Evolutionary conservation across 441 rosid species (phyloP), one percentile per base, ranked within the genome.

Genomic region (Corymbia calophylla): DNA sequence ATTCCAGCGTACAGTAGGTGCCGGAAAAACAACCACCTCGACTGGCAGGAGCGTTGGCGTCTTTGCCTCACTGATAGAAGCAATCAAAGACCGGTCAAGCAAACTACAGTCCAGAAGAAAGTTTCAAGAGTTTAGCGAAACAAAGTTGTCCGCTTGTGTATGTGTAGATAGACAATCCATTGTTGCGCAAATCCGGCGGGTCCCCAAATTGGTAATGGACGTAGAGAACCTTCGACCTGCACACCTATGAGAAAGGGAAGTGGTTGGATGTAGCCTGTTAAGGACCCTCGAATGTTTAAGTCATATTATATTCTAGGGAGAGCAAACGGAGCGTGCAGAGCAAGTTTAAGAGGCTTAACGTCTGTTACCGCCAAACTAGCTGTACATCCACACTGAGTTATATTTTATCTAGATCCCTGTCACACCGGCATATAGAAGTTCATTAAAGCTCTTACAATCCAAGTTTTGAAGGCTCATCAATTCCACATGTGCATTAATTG

Each of bases 341-440:
- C 77, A 31, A 31, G 23, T 66, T 10, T 19, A 66, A 66, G 18
- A 5, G 10, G 77, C 23, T 66, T 44, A 11, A 31, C 7, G 14
- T 31, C 77, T 17, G 17, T 66, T 39, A 0, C 49, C 9, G n/a
- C 29, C 9, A 0, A 3, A 4, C 9, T 39, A 29, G 68, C 29
- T 6, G 68, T 62, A 32, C 68, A 27, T 27, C 66, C 27, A 6
- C 32, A 29, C 31, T 16, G 32, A 62, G 68, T 62, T 12, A 12
- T 9, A 31, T 60, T 60, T 60, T 21, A 29, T 29, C 68, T 62
- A 62, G 31, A 62, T 62, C 16, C 1, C 31, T 29, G 13, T 62
- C 66, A 62, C 8, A 5, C 15, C 32, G 4, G 31, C 31, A 62
- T 27, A 54, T 19, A 55, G 10, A 55, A 6, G 68, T 62, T 62